Conservation (phyloP, 1,139 yeast species). For the Protomyces arabidopsidicola region DNA sequence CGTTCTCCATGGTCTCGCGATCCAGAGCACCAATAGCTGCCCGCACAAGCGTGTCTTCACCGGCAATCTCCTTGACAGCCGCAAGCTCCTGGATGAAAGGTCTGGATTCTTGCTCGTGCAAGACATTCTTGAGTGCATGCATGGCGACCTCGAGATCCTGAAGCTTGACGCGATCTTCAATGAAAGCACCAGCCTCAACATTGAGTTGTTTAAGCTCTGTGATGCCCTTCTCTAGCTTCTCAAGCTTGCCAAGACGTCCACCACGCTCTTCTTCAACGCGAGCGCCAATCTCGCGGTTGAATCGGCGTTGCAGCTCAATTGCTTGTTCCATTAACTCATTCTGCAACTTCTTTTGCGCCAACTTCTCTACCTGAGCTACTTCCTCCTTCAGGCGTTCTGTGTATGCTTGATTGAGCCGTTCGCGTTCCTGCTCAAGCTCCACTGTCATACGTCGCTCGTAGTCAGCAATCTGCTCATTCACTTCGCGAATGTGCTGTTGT, state of each 20-base stretch:
- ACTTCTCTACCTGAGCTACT: slow-evolving; percentile 62
- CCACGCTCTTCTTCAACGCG: slow-evolving; percentile 75
- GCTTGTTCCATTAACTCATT: slow-evolving; percentile 71
- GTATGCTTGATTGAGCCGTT: slow-evolving; percentile 60
- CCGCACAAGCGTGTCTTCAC: slow-evolving; percentile 47
- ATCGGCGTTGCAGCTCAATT: slow-evolving; percentile 65
- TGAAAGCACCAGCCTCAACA: slow-evolving; percentile 53
- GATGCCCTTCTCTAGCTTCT: slow-evolving; percentile 56
- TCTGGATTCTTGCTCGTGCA: slow-evolving; percentile 41
- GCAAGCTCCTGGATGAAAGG: slow-evolving; percentile 43
- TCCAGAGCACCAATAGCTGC: slow-evolving; percentile 49
- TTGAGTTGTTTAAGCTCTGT: slow-evolving; percentile 58
- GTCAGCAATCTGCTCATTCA: slow-evolving; percentile 42
- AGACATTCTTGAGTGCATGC: slow-evolving; percentile 50
- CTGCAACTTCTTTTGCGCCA: slow-evolving; percentile 68
- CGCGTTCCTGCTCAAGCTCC: slow-evolving; percentile 59
- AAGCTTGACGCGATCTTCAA: slow-evolving; percentile 54
- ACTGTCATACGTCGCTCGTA: slow-evolving; percentile 54
- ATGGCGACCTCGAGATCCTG: slow-evolving; percentile 57
- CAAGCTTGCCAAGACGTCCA: slow-evolving; percentile 69
- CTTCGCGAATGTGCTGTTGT: slow-evolving; percentile 27
- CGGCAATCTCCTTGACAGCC: slow-evolving; percentile 44
- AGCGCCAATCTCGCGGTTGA: slow-evolving; percentile 58
- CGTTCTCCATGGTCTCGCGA: slow-evolving; percentile 49
- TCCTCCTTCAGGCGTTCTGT: slow-evolving; percentile 58